Conservation (phyloP, 75 land plant species). For the Picea glauca region DNA sequence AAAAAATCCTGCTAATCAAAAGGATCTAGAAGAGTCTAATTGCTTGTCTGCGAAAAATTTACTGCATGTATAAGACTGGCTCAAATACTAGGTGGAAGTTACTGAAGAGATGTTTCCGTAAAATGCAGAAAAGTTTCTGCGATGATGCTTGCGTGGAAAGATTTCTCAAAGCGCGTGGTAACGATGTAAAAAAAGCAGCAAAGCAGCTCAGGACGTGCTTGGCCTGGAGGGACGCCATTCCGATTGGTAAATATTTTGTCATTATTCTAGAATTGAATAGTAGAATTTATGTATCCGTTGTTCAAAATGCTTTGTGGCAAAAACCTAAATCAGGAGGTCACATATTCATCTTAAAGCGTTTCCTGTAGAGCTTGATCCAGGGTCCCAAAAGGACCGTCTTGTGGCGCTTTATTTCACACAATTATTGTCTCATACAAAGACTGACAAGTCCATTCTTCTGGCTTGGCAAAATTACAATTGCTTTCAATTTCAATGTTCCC, state of each 20-base stretch:
- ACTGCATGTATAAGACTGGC: no score
- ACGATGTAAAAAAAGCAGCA: slow-evolving; percentile 82
- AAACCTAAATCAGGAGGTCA: not conserved
- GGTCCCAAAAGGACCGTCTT: no score
- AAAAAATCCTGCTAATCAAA: no score
- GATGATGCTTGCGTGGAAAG: slow-evolving; percentile 60
- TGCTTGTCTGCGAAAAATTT: no score
- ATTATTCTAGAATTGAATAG: not conserved
- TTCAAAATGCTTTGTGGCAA: not conserved
- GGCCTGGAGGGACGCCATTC: slow-evolving; percentile 75
- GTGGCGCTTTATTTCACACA: not conserved
- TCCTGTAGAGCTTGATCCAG: slow-evolving; percentile 9
- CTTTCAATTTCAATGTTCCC: not conserved
- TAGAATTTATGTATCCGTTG: not conserved
- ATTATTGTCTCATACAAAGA: not conserved
- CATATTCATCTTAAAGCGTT: not conserved
- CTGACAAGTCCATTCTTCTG: not conserved
- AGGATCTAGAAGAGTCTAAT: no score
- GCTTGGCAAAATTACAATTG: not conserved
- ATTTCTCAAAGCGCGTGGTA: slow-evolving; percentile 76
- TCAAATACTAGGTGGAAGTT: no score
- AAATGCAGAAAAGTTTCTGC: slow-evolving; percentile 51
- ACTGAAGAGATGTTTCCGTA: not conserved
- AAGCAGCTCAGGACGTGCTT: slow-evolving; percentile 76
- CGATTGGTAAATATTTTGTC: slow-evolving; percentile 47